Conservation (phyloP, 129 eudicot genomes). For the Centella asiatica region DNA sequence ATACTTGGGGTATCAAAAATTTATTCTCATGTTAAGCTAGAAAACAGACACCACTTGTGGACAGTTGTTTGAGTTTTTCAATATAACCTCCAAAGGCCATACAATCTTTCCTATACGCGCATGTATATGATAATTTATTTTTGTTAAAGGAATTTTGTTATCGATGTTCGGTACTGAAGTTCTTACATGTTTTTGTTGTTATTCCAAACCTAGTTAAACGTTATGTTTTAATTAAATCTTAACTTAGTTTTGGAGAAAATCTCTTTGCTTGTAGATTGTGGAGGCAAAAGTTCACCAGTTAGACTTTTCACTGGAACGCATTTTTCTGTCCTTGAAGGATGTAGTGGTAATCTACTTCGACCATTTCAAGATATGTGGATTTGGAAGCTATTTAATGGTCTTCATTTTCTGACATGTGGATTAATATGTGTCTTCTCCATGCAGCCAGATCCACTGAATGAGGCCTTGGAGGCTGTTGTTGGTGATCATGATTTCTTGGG, state of each 20-base stretch:
- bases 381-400: neutral
- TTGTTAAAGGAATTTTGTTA: neutral
- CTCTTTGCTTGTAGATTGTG: conserved; percentile 42
- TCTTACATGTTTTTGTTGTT: too few species aligned
- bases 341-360: conserved; percentile 41
- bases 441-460: conserved; percentile 85
- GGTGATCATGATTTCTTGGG: conserved; percentile 34
- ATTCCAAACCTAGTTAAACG: too few species aligned
- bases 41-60: neutral
- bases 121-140: neutral
- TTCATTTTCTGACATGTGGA: neutral
- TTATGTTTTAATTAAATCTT: neutral
- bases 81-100: neutral
- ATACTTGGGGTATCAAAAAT: neutral
- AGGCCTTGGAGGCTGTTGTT: conserved; percentile 62
- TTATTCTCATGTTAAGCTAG: neutral
- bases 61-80: neutral
- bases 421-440: conserved; percentile 8
- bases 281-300: conserved; percentile 88
- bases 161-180: too few species aligned
- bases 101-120: neutral
- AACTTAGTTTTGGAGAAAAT: neutral
- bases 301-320: conserved; percentile 76
- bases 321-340: conserved; percentile 77
- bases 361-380: neutral